Evolutionary conservation across 441 rosid genomes (phyloP), one percentile per base, ranked within the genome.

Genomic region (Raphanus hybrid): DNA sequence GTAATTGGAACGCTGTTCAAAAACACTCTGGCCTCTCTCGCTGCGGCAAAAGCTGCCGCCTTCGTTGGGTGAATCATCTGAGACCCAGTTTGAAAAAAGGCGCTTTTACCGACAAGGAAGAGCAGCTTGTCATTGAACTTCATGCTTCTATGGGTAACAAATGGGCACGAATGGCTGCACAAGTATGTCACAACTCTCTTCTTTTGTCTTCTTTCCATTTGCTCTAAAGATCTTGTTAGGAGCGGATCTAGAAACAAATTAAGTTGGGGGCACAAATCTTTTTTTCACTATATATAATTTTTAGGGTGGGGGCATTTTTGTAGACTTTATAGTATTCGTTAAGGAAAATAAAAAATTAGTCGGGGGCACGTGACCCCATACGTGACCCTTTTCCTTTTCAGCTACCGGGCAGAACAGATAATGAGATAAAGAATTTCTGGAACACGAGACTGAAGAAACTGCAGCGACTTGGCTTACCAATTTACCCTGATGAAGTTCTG

Each of bases 141-240:
- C 99, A 93, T 86, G 90, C 94, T 59, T 77, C 81, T 71, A 86
- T 91, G 90, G 99, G 99, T 52, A 93, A 96, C 87, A 96, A 96
- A 85, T 93, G 99, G 99, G 97, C 98, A 15, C 86, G 93, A 35
- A 93, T 96, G 97, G 99, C 99, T 81, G 88, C 89, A 48, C 90
- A 93, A 84, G 98, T 96, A 84, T 75, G 93, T 82, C 32, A 29
- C 0, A 34, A 29, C 0, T 14, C 9, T 15, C 4, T 71, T 48
- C 1, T 3, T 20, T 18, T 11, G 6, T 32, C 35, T 32, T 32
- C 35, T 32, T 32, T 0, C 35, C 35, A 32, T 32, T 32, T 32
- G 35, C 35, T 32, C 35, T 2, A 23, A 23, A 1, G 26, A 23
- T 23, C 26, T 23, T 23, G 26, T 23, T 23, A 23, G 34, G 34